Conservation (phyloP, 306 rosid species). For the Rosa multiflora region DNA sequence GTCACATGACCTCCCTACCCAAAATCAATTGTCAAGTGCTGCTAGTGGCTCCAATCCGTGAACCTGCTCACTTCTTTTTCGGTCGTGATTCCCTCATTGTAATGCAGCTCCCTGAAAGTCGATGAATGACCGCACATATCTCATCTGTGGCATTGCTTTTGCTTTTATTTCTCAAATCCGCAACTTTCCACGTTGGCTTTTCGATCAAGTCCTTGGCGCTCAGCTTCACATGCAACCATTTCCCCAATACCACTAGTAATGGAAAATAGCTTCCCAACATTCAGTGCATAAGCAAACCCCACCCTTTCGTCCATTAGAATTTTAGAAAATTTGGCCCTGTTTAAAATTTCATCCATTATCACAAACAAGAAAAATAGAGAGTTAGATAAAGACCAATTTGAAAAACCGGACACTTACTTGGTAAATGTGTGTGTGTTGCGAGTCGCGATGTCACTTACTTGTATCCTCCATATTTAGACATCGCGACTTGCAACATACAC, state of each 20-base stretch:
- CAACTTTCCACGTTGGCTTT: constrained; percentile 68
- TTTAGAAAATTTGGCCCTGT: constrained; percentile 53
- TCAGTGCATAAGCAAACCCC: constrained; percentile 67
- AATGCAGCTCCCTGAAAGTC: constrained; percentile 65
- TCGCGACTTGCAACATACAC: constrained; percentile 63
- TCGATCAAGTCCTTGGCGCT: constrained; percentile 49
- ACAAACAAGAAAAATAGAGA: background rate
- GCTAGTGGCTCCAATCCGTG: constrained; percentile 90
- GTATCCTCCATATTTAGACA: no score
- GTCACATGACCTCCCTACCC: constrained; percentile 96
- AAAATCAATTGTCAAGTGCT: constrained; percentile 80
- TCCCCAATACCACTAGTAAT: constrained; percentile 70
- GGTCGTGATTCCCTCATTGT: constrained; percentile 57
- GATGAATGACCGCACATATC: constrained; percentile 63
- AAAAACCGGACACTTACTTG: constrained; percentile 43
- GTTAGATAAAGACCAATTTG: background rate
- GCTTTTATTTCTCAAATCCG: constrained; percentile 68
- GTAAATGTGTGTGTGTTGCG: background rate
- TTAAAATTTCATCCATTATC: background rate
- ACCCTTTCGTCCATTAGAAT: constrained; percentile 50
- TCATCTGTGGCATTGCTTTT: constrained; percentile 59
- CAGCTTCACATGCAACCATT: constrained; percentile 68
- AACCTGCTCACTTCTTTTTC: constrained; percentile 76
- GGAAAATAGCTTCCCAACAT: constrained; percentile 55
- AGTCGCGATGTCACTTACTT: no score